Evolutionary conservation across 306 rosid species (phyloP).

Genomic region (Elaeagnus macrophylla): DNA sequence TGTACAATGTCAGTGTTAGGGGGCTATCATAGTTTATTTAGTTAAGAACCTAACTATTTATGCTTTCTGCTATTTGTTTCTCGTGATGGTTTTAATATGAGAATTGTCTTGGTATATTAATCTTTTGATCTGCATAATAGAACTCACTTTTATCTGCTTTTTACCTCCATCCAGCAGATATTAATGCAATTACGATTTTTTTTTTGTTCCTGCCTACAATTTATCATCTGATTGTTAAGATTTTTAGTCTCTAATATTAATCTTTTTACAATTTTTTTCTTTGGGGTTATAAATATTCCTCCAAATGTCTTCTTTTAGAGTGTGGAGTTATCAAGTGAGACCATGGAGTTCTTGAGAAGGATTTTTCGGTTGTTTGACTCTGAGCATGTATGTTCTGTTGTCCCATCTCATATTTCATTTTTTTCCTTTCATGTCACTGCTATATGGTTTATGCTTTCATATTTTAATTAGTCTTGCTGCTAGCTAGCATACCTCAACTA

Average conservation of each 20-base stretch:
- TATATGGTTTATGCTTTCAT: slow-evolving; percentile 12
- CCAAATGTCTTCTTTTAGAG: slow-evolving; percentile 47
- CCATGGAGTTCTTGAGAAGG: slow-evolving; percentile 74
- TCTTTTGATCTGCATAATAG: not conserved
- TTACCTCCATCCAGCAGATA: not conserved
- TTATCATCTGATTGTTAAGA: not conserved
- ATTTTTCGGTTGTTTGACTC: slow-evolving; percentile 68
- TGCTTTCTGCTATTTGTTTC: too few relatives aligned
- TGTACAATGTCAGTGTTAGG: too few relatives aligned
- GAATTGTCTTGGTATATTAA: too few relatives aligned
- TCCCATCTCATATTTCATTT: slow-evolving; percentile 16
- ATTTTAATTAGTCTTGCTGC: slow-evolving; percentile 16
- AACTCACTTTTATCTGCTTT: not conserved
- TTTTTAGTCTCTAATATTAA: slow-evolving; percentile 2
- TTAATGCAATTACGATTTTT: not conserved
- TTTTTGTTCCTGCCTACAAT: not conserved
- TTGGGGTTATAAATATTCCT: slow-evolving; percentile 10
- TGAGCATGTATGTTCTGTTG: slow-evolving; percentile 53
- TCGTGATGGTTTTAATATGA: too few relatives aligned
- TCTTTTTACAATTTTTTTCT: not conserved
- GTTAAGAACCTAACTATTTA: too few relatives aligned
- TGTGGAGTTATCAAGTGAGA: slow-evolving; percentile 83
- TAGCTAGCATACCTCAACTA: slow-evolving; percentile 13
- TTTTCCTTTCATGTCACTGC: slow-evolving; percentile 9
- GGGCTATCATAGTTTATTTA: too few relatives aligned